Conservation (phyloP, 129 eudicot genomes). For the sunflower (Helianthus annuus) region DNA sequence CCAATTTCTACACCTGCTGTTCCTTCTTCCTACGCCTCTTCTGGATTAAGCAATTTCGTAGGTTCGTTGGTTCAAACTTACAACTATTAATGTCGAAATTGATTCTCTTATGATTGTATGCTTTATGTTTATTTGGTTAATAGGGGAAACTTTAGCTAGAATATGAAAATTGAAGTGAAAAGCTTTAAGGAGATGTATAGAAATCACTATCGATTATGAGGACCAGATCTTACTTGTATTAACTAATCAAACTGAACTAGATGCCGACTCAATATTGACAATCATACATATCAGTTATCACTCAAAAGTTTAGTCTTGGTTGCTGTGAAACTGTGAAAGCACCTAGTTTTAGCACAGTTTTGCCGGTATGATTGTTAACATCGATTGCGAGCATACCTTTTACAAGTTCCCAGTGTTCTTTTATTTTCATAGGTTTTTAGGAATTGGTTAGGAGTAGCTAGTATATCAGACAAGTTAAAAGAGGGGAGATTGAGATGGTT, state of each 20-base stretch:
- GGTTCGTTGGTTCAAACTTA: slow-evolving; percentile 28
- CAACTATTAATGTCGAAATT: neutral
- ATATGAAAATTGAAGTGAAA: neutral
- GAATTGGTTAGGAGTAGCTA: too few relatives aligned
- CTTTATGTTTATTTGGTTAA: slow-evolving; percentile 2
- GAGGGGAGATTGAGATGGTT: too few relatives aligned
- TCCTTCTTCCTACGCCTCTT: slow-evolving; percentile 23
- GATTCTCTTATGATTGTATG: neutral
- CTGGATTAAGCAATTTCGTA: slow-evolving; percentile 42
- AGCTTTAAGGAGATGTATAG: neutral
- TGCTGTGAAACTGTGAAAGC: neutral
- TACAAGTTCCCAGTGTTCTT: neutral
- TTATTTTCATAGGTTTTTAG: slow-evolving; percentile 6
- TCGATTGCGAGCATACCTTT: neutral
- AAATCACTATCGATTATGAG: neutral
- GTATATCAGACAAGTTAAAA: too few relatives aligned
- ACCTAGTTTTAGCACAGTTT: neutral
- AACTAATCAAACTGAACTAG: neutral
- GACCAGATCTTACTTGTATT: neutral
- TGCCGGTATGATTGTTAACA: neutral
- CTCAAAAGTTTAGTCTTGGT: neutral
- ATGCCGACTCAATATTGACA: neutral
- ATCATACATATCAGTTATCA: neutral
- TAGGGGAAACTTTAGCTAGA: neutral
- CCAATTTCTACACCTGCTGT: slow-evolving; percentile 16